Evolutionary conservation across 768 basidiomycete genomes (phyloP).

Genomic region (Pleurotus pulmonarius): DNA sequence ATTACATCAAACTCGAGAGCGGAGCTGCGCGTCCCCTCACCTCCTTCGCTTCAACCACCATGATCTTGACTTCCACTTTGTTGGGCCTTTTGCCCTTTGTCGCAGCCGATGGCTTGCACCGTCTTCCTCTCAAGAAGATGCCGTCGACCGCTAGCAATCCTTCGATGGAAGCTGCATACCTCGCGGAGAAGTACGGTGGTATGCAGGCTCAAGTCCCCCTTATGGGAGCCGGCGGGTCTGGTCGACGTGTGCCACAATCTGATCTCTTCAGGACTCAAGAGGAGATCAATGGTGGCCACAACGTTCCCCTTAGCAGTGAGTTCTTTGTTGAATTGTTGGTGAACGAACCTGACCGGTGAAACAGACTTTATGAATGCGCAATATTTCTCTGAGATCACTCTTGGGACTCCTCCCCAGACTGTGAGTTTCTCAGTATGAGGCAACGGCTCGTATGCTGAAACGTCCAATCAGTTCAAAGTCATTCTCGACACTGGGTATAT

Average conservation of each 20-base stretch:
- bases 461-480: slow-evolving; percentile 72
- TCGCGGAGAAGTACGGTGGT: slow-evolving; percentile 88
- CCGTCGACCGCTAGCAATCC: slow-evolving; percentile 59
- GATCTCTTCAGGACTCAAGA: slow-evolving; percentile 82
- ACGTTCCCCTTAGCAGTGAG: slow-evolving; percentile 87
- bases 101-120: slow-evolving; percentile 62
- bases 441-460: slow-evolving; percentile 3
- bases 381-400: slow-evolving; percentile 83
- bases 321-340: slow-evolving; percentile 14
- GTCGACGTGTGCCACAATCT: slow-evolving; percentile 50
- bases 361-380: slow-evolving; percentile 98
- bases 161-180: slow-evolving; percentile 72
- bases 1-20: slow-evolving; percentile 3
- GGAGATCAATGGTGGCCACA: slow-evolving; percentile 72
- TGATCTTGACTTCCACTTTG: slow-evolving; percentile 35
- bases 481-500: slow-evolving; percentile 86
- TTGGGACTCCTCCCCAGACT: slow-evolving; percentile 82
- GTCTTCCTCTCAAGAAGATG: slow-evolving; percentile 87
- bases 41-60: slow-evolving; percentile 23
- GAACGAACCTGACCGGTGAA: background rate
- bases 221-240: slow-evolving; percentile 70
- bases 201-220: slow-evolving; percentile 54
- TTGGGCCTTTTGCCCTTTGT: slow-evolving; percentile 47
- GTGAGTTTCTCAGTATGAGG: slow-evolving; percentile 35
- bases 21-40: slow-evolving; percentile 11